Percentiles rank a stretch among this genome's conserved stretches.
Conservation (phyloP, 805 yeast genomes). For the Candida tibetensis region DNA sequence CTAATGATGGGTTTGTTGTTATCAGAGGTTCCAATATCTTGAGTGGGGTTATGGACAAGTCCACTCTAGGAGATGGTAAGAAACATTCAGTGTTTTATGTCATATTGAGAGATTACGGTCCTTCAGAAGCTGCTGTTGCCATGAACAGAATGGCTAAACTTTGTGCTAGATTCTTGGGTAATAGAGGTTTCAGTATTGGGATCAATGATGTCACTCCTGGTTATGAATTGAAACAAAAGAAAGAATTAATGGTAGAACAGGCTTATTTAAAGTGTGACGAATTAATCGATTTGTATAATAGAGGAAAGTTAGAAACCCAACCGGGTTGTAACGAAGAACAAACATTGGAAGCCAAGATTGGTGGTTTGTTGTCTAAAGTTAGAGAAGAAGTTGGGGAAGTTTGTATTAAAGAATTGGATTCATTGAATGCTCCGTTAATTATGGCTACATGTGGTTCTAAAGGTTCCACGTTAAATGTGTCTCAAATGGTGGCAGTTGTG, state of each 20-base stretch:
- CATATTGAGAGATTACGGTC: constrained; percentile 93
- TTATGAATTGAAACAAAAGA: constrained; percentile 63
- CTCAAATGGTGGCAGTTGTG: constrained; percentile 99
- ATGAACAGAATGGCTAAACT: constrained; percentile 99
- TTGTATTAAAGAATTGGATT: constrained; percentile 87
- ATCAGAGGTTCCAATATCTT: constrained; percentile 86
- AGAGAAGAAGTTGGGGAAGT: constrained; percentile 99
- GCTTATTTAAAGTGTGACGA: constrained; percentile 93
- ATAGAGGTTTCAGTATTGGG: constrained; percentile 96
- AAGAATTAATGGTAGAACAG: constrained; percentile 83
- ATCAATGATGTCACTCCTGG: constrained; percentile 97
- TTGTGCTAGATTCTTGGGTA: constrained; percentile 92
- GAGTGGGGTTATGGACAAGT: constrained; percentile 96
- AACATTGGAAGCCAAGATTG: constrained; percentile 95
- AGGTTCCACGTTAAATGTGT: constrained; percentile 95
- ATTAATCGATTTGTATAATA: constrained; percentile 69
- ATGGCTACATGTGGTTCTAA: constrained; percentile 99
- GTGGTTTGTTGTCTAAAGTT: constrained; percentile 92
- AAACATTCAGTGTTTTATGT: constrained; percentile 95
- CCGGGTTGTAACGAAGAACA: constrained; percentile 99
- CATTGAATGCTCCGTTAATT: constrained; percentile 90
- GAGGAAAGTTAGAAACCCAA: constrained; percentile 92
- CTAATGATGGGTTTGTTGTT: constrained; percentile 91
- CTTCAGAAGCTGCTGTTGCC: constrained; percentile 90
- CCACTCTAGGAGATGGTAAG: constrained; percentile 95